Evolutionary conservation across 2,329 filamentous ascomycete species (phyloP).

Genomic region (Dryadomyces quercus-mongolicae): DNA sequence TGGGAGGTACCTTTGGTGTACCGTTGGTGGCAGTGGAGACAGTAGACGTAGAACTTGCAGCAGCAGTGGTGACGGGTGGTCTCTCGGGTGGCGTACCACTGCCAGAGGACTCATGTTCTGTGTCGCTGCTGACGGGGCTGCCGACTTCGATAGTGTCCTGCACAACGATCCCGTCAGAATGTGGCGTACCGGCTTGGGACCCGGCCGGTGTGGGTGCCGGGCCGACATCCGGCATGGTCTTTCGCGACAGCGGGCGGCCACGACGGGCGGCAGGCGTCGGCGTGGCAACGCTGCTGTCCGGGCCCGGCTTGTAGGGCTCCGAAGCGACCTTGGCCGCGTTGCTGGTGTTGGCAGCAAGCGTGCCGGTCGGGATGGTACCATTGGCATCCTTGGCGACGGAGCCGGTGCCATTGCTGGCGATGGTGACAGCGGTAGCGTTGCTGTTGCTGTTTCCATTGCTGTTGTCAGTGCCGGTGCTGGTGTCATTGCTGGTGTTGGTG

Average conservation of each 20-base stretch:
- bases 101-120: constrained; percentile 16
- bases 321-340: background rate
- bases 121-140: constrained; percentile 20
- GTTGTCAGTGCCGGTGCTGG: background rate
- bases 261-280: background rate
- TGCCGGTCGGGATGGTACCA: background rate
- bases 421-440: background rate
- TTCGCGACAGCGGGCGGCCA: background rate
- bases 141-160: constrained; percentile 47
- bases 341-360: background rate
- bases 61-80: background rate
- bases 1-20: background rate
- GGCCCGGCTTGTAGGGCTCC: background rate
- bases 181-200: constrained; percentile 7
- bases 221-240: background rate
- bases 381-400: background rate
- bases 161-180: constrained; percentile 34
- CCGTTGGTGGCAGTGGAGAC: background rate
- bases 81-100: constrained; percentile 4
- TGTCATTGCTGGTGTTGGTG: background rate
- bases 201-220: background rate
- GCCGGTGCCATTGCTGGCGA: background rate
- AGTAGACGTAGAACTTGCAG: background rate
- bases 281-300: background rate
- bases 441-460: background rate